Evolutionary conservation across 108 stramenopile species (phyloP), one percentile per base, ranked within the genome.

Genomic region (Nitzschia putrida): DNA sequence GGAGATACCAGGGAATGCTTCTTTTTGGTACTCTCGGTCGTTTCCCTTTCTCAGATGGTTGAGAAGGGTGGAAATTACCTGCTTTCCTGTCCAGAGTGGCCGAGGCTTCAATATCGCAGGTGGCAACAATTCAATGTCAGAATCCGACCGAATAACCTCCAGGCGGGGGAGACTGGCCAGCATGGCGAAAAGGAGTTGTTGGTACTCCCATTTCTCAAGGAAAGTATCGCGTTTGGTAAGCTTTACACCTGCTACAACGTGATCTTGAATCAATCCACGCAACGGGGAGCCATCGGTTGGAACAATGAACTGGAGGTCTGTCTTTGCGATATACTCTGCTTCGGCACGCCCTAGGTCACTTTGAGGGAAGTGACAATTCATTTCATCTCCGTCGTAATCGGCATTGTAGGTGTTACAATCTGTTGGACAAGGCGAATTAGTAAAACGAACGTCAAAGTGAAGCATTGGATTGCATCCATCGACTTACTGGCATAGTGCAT

Each of bases 321-420:
- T 98, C 68, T 74, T 82, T 16, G 96, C 96, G 60, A 99, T 93
- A 40, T 83, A 85, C 58, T 93, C 79, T 0, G 97, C 94, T 71
- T 99, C 99, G 0, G 98, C 97, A 8, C 93, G 80, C 3, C 94
- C 97, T n/a, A 99, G 55, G 64, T 98, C 94, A 71, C 81, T 88
- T 74, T 99, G 99, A 38, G 98, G 98, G 57, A 99, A 94, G 71
- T 99, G 99, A 70, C 98, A 97, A 78, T 99, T 99, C 88, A 99
- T 99, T 85, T 99, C 99, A 75, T 99, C 99, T 11, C 99, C 99
- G 72, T 99, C 99, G 60, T 96, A 99, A 82, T 99, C 99, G 8
- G 99, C 99, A 73, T 99, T 99, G 92, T 99, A 99, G 6, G 98
- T 96, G 80, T 99, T 99, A 79, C 99, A 99, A 82, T 99, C 84